A percentile compares a stretch with the other conserved stretches of the same genome.
Conservation (phyloP, 495 filamentous ascomycete genomes). For the Xylaria bambusicola region DNA sequence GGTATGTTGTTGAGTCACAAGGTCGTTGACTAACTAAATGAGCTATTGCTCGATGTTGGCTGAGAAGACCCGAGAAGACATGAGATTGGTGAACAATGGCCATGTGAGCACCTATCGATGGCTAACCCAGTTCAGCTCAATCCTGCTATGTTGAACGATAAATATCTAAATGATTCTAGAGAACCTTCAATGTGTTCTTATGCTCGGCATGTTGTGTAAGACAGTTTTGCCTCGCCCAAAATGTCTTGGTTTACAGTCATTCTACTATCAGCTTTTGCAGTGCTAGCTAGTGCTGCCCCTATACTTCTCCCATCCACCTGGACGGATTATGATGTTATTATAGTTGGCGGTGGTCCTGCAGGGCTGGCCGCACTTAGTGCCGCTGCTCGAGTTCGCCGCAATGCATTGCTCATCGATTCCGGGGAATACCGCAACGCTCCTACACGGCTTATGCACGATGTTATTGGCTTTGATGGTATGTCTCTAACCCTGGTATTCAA, state of each 20-base stretch:
- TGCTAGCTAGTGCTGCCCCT: background rate
- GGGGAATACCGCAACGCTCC: slow-evolving; percentile 57
- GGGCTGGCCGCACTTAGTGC: slow-evolving; percentile 52
- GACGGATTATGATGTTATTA: slow-evolving; percentile 27
- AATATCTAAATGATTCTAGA: background rate
- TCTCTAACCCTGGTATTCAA: background rate
- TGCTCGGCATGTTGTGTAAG: too few relatives aligned
- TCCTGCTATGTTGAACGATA: background rate
- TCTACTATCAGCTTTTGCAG: background rate
- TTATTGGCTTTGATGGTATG: slow-evolving; percentile 58
- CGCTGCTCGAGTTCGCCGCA: slow-evolving; percentile 54
- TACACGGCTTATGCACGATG: slow-evolving; percentile 58
- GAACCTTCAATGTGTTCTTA: background rate
- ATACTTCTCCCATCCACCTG: background rate
- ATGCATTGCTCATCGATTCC: slow-evolving; percentile 54
- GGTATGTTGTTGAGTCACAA: background rate
- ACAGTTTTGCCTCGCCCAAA: too few relatives aligned
- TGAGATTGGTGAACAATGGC: background rate
- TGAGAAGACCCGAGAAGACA: too few relatives aligned
- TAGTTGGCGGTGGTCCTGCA: slow-evolving; percentile 31
- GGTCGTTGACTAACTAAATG: too few relatives aligned
- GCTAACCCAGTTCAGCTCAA: background rate
- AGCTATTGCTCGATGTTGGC: too few relatives aligned
- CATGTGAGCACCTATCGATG: background rate
- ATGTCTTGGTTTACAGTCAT: background rate